Evolutionary conservation across 352 stramenopile species (phyloP).

Genomic region (Phytophthora pseudosyringae): DNA sequence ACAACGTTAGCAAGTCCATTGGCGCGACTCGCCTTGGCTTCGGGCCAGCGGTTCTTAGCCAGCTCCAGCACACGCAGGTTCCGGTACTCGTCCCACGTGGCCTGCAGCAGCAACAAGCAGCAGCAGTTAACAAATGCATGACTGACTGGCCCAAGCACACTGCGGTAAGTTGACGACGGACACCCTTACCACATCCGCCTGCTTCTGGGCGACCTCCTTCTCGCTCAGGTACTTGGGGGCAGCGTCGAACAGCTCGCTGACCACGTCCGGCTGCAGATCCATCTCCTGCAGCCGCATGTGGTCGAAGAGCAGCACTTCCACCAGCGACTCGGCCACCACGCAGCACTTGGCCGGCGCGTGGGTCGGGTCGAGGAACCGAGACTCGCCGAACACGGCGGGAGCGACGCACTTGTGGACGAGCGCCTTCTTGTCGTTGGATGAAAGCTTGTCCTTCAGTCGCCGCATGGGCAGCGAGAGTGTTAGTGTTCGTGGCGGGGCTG

Average conservation of each 20-base stretch:
- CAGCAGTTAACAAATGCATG: not conserved
- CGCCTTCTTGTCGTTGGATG: conserved; percentile 45
- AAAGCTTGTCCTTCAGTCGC: conserved; percentile 35
- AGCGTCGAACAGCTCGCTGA: conserved; percentile 58
- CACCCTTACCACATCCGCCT: conserved; percentile 38
- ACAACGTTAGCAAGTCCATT: no score
- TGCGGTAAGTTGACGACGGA: not conserved
- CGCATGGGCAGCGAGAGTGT: conserved; percentile 22
- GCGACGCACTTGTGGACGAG: conserved; percentile 53
- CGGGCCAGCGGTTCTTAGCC: conserved; percentile 71
- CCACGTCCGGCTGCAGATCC: conserved; percentile 62
- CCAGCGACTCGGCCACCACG: conserved; percentile 68
- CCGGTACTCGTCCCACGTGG: conserved; percentile 75
- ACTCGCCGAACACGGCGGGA: conserved; percentile 73
- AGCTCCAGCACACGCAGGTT: conserved; percentile 69
- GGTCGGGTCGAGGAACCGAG: conserved; percentile 57
- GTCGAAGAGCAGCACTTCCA: conserved; percentile 76
- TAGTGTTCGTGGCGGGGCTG: not conserved
- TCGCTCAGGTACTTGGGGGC: conserved; percentile 69
- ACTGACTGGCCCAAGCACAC: not conserved
- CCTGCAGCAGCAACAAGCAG: conserved; percentile 31
- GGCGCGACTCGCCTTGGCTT: conserved; percentile 62
- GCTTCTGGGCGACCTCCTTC: conserved; percentile 53
- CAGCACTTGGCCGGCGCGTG: conserved; percentile 62
- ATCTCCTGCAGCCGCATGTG: conserved; percentile 82